These are phyloP conservation scores for Pseudogymnoascus sp. DNA, from an alignment of 2,329 filamentous ascomycete genomes.

Conservation along the genomic window DNA sequence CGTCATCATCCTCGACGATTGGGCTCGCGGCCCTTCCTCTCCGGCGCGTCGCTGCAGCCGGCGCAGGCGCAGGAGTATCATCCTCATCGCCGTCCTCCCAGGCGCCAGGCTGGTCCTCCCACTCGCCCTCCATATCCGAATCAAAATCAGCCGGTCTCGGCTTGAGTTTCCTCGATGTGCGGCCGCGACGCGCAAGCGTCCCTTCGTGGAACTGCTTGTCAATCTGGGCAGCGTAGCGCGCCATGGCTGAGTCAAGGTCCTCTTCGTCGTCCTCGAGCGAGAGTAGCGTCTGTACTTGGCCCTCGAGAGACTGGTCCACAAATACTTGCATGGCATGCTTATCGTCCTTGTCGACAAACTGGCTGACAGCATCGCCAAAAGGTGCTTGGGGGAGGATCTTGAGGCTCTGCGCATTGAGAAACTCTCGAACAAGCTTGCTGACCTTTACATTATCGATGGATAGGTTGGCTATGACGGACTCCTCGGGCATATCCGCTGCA, in stretches of 20 bases:
- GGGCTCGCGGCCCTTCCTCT: slow-evolving; percentile 26
- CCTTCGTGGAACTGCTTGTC: slow-evolving; percentile 64
- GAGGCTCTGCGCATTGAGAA: slow-evolving; percentile 76
- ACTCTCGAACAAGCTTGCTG: slow-evolving; percentile 81
- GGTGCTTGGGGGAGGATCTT: slow-evolving; percentile 89
- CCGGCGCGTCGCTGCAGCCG: slow-evolving; percentile 27
- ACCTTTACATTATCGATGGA: slow-evolving; percentile 74
- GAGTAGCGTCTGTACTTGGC: slow-evolving; percentile 64
- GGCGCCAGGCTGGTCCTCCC: slow-evolving; percentile 72
- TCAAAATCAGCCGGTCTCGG: slow-evolving; percentile 79
- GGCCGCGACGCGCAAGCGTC: slow-evolving; percentile 38
- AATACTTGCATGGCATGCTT: slow-evolving; percentile 84
- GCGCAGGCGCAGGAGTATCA: slow-evolving; percentile 33
- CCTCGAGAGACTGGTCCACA: slow-evolving; percentile 62
- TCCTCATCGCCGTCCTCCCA: slow-evolving; percentile 42
- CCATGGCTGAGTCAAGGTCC: slow-evolving; percentile 67
- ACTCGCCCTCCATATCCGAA: slow-evolving; percentile 77
- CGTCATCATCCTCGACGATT: slow-evolving; percentile 49
- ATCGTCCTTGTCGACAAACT: slow-evolving; percentile 93
- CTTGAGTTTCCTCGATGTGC: slow-evolving; percentile 50
- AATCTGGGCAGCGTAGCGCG: slow-evolving; percentile 59
- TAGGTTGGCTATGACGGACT: slow-evolving; percentile 53
- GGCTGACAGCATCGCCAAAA: slow-evolving; percentile 85
- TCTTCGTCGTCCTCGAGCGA: slow-evolving; percentile 60
- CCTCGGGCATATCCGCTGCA: slow-evolving; percentile 52